Conservation (phyloP, 495 filamentous ascomycete species). For the Parachaetomium inaequale region DNA sequence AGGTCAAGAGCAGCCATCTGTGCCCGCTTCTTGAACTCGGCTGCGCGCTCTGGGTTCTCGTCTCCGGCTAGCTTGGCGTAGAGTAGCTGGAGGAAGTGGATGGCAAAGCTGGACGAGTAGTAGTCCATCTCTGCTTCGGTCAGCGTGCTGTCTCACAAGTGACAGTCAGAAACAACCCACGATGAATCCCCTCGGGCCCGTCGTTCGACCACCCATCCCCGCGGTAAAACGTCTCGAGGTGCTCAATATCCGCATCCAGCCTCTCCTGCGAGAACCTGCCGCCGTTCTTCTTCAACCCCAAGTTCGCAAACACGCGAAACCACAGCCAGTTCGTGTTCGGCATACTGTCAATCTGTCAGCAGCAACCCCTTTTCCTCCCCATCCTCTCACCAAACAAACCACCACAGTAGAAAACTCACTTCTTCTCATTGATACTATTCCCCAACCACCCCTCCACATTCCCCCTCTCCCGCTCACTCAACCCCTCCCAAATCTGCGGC, state of each 20-base stretch:
- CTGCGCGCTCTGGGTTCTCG: conserved; percentile 62
- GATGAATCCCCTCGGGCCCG: conserved; percentile 68
- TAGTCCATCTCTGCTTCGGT: conserved; percentile 64
- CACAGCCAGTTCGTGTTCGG: conserved; percentile 65
- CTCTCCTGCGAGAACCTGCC: conserved; percentile 62
- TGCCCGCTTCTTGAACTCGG: conserved; percentile 65
- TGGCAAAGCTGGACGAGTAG: conserved; percentile 76
- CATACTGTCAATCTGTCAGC: conserved; percentile 40
- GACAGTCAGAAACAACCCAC: conserved; percentile 27
- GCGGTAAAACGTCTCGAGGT: conserved; percentile 74
- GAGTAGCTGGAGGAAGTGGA: conserved; percentile 71
- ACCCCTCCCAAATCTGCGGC: conserved; percentile 62
- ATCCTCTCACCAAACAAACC: not conserved
- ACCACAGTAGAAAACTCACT: conserved; percentile 37
- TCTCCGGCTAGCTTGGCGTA: conserved; percentile 70
- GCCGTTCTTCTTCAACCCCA: conserved; percentile 67
- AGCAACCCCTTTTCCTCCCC: not conserved
- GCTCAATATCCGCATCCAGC: conserved; percentile 68
- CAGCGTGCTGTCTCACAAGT: not conserved
- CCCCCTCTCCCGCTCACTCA: conserved; percentile 54
- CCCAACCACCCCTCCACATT: conserved; percentile 67
- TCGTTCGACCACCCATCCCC: conserved; percentile 79
- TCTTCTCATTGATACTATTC: conserved; percentile 68
- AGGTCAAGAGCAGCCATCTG: conserved; percentile 63
- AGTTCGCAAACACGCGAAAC: conserved; percentile 80